Conservation (phyloP, 2,329 filamentous ascomycete genomes). For the Aspergillus sp. region DNA sequence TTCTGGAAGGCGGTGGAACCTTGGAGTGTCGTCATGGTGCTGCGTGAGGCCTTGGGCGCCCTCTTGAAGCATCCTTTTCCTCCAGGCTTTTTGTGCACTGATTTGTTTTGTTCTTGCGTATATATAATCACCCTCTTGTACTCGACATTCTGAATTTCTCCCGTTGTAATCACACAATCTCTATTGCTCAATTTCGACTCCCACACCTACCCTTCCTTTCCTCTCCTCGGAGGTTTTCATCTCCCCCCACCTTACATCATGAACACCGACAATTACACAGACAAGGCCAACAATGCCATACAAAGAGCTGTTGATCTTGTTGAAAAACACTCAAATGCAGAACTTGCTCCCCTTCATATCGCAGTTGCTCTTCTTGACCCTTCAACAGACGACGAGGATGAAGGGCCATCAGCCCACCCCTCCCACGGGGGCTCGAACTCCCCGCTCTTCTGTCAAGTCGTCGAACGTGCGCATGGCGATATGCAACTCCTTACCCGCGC, state of each 20-base stretch:
- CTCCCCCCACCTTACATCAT: constrained; percentile 27
- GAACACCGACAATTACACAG: constrained; percentile 72
- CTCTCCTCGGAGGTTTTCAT: background rate
- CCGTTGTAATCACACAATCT: background rate
- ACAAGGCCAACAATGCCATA: constrained; percentile 85
- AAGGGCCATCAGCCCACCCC: constrained; percentile 59
- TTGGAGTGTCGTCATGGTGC: constrained; percentile 31
- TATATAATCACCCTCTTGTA: background rate
- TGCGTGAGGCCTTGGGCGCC: constrained; percentile 17
- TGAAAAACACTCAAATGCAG: constrained; percentile 85
- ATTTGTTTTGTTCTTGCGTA: background rate
- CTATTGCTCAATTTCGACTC: background rate
- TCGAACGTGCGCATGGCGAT: constrained; percentile 92
- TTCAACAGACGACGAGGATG: constrained; percentile 60
- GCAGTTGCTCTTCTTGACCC: constrained; percentile 59
- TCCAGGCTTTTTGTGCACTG: background rate
- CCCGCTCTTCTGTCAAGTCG: constrained; percentile 90
- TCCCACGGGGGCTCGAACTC: constrained; percentile 61
- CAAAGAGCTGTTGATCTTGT: constrained; percentile 85
- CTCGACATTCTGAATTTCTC: background rate
- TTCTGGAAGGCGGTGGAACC: constrained; percentile 41
- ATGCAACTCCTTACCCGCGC: constrained; percentile 82
- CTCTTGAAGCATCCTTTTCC: constrained; percentile 18
- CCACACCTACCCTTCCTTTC: background rate
- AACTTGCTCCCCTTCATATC: constrained; percentile 86